phyloP scores from a whole-genome alignment of 2,329 filamentous ascomycete species.

The Stagonosporopsis tanaceti region DNA sequence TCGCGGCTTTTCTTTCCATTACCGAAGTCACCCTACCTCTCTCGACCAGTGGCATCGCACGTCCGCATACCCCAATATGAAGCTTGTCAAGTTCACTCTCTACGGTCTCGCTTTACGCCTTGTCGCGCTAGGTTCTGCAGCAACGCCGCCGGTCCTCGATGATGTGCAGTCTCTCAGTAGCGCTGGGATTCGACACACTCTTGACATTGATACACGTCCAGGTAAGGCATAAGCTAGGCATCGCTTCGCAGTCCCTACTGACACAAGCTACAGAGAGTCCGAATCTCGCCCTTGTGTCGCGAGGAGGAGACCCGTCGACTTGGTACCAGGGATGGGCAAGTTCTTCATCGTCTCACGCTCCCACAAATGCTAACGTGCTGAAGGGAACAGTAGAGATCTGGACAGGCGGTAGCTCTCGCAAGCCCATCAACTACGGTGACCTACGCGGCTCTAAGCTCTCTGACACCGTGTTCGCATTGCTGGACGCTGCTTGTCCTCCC shows the following conservation, averaged over 20 bases:
- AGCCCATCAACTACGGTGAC: constrained; percentile 9
- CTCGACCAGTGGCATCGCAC: too few relatives aligned
- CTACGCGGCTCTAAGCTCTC: neutral
- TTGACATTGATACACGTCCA: neutral
- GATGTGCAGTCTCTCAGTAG: neutral
- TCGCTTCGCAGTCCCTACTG: neutral
- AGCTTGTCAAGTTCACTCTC: neutral
- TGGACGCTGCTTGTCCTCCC: neutral
- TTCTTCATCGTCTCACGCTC: too few relatives aligned
- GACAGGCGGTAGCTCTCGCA: neutral
- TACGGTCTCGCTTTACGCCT: neutral
- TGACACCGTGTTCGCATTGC: neutral
- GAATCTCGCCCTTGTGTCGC: neutral
- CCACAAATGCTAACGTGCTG: too few relatives aligned
- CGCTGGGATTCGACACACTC: neutral
- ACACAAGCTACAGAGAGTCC: neutral
- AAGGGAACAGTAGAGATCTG: constrained; percentile 2
- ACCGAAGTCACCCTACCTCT: too few relatives aligned
- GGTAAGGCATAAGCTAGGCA: neutral
- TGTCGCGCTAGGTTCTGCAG: neutral
- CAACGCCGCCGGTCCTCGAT: neutral
- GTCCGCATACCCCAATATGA: neutral
- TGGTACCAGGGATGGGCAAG: neutral
- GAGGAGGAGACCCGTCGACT: neutral
- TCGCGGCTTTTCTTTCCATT: too few relatives aligned